Base-by-base conservation (phyloP, 2,329 filamentous ascomycete genomes). In the Penicillium sp. region DNA sequence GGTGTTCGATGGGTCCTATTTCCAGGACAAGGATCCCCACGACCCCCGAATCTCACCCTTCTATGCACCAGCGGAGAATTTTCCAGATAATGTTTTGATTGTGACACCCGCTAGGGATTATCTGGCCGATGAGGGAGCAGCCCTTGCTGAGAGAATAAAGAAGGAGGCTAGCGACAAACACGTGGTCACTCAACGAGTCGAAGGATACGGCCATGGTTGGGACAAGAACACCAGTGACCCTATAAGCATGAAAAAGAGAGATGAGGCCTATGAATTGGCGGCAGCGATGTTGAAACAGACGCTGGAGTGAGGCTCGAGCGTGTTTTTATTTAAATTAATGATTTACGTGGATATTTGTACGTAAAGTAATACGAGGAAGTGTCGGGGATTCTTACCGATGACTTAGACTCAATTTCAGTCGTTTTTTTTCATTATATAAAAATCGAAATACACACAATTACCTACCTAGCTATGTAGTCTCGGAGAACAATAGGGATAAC, bases 31-130 rank as follows among this genome's bases (percentile, higher is more conserved):
- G 16, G 62, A 63, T n/a, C 24, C 46, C 14, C 16, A n/a, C 23
- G 63, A 71, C 57, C 62, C 61, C 5, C 63, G 64, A 8, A 47
- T 71, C 12, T 70, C 67, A 28, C 68, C 68, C 16, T 61, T 48
- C n/a, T 71, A 67, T 54, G 64, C 62, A 11, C 61, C 65, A 23
- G 49, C 61, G 2, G 64, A 68, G n/a, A 60, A 47, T 12, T 71
- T 72, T 52, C 68, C 69, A 2, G 26, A 54, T 3, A 63, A 62
- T 42, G 55, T 72, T 12, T 20, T 69, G 8, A 63, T 68, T 18
- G 61, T 71, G 8, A 67, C 65, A 4, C 61, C 62, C 0, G 61
- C 59, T 11, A 59, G 63, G 38, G 64, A 67, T 49, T 38, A 56
- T 18, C 62, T 70, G 51, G 63, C 66, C 4, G 38, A 51, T 7